phyloP scores from a whole-genome alignment of 2,329 filamentous ascomycete species.

The Clarireedia paspali region DNA sequence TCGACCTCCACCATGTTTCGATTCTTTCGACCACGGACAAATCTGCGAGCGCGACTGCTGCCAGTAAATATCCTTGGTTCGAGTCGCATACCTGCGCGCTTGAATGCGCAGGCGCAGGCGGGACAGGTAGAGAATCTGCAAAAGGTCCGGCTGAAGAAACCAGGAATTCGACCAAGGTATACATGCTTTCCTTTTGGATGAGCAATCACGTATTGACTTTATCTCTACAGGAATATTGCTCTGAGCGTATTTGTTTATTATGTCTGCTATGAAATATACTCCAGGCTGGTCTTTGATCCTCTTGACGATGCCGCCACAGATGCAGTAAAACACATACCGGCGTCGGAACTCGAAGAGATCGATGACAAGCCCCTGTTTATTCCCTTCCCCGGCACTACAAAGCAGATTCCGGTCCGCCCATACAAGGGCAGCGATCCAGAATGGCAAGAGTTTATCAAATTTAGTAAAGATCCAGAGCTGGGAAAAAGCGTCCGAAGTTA shows the following conservation, averaged over 20 bases:
- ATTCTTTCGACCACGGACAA: constrained; percentile 15
- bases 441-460: constrained; percentile 51
- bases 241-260: constrained; percentile 30
- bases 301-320: constrained; percentile 30
- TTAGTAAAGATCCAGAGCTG: constrained; percentile 46
- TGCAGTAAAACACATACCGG: constrained; percentile 36
- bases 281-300: constrained; percentile 39
- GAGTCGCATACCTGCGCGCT: constrained; percentile 22
- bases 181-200: background rate
- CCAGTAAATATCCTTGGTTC: constrained; percentile 12
- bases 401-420: constrained; percentile 38
- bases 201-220: background rate
- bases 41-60: background rate
- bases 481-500: constrained; percentile 29
- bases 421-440: constrained; percentile 54
- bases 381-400: constrained; percentile 53
- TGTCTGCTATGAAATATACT: constrained; percentile 37
- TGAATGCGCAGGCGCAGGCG: constrained; percentile 17
- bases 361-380: constrained; percentile 47
- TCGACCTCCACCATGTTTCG: constrained; percentile 21
- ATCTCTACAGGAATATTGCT: constrained; percentile 20
- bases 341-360: constrained; percentile 36
- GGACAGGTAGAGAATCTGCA: constrained; percentile 19
- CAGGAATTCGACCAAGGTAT: constrained; percentile 14
- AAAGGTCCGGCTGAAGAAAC: constrained; percentile 21